Base-by-base conservation (phyloP, 331 rosid genomes). In the Arachis monticola region DNA sequence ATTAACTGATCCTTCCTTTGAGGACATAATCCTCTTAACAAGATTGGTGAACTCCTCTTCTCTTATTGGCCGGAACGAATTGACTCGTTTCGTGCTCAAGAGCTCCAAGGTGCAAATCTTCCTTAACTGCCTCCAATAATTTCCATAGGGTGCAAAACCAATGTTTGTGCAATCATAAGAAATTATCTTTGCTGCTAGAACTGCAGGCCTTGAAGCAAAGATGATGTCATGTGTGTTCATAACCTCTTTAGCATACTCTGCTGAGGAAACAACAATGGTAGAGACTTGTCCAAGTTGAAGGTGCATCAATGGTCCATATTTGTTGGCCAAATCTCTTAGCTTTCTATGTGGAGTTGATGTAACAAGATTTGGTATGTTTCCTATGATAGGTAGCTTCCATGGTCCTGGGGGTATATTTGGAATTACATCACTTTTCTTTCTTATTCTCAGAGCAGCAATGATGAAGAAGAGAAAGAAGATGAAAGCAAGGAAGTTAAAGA, bases 141-240 rank as follows among this genome's bases (percentile, higher is more conserved):
- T 7, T 45, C 77, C 77, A 30, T 72, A 72, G 11, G 77, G 77
- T 13, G 77, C 0, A 45, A 59, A 46, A 46, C 9, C 3, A 3
- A 72, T 72, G 30, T 45, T 46, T 30, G 77, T 72, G 35, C 32
- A 8, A 3, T 45, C 47, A 72, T 72, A 72, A 5, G 5, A 1
- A 3, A 72, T 0, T 72, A 72, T 72, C 4, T 60, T 5, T 72
- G 67, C 0, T 2, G 32, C 68, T 30, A 59, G 57, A 9, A 47
- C 6, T 1, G 2, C 60, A 8, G 85, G 86, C 71, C 84, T 72
- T 2, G 80, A 78, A 14, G 88, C 80, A 63, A 85, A 85, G 53
- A 27, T 5, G 5, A 58, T 48, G 13, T 69, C 74, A 7, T 69
- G 74, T 32, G 74, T 55, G 12, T 70, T 70, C 75, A 70, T 40